A percentile compares a stretch with the other conserved stretches of the same genome.
Conservation (phyloP, 257 asterid species). For the Solanum ossicruentum region DNA sequence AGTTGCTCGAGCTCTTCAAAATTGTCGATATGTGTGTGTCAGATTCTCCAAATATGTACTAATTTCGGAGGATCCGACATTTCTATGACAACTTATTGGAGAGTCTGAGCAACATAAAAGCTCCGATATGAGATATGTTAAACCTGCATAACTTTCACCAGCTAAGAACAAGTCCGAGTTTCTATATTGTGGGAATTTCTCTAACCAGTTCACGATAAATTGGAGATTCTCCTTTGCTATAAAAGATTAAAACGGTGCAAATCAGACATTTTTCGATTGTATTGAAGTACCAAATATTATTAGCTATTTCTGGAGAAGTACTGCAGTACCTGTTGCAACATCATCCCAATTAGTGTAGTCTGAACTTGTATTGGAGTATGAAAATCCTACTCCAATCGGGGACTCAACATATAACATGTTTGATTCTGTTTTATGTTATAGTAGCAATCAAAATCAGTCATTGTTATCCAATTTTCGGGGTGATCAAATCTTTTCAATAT, state of each 20-base stretch:
- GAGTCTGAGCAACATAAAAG: not conserved
- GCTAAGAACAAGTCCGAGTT: slow-evolving; percentile 12
- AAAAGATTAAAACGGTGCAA: not conserved
- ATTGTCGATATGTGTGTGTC: not conserved
- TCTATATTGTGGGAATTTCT: slow-evolving; percentile 5
- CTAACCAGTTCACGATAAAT: slow-evolving; percentile 13
- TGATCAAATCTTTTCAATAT: not conserved
- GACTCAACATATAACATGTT: slow-evolving; percentile 21
- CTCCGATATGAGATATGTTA: not conserved
- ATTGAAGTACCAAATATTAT: not conserved
- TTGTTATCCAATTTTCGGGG: not conserved
- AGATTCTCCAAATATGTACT: not conserved
- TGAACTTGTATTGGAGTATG: slow-evolving; percentile 17
- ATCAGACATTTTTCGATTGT: not conserved
- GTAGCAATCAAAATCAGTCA: not conserved
- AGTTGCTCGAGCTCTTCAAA: not conserved
- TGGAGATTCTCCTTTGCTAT: slow-evolving; percentile 16
- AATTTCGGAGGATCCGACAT: not conserved
- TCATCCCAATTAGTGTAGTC: slow-evolving; percentile 11
- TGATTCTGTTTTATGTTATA: slow-evolving; percentile 5
- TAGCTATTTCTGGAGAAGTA: not conserved
- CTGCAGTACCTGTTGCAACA: slow-evolving; percentile 5
- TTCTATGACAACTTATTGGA: not conserved
- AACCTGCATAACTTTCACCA: slow-evolving; percentile 19
- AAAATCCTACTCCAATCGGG: slow-evolving; percentile 22